phyloP scores from a whole-genome alignment of 2,329 filamentous ascomycete genomes.

The Capronia epimyces region DNA sequence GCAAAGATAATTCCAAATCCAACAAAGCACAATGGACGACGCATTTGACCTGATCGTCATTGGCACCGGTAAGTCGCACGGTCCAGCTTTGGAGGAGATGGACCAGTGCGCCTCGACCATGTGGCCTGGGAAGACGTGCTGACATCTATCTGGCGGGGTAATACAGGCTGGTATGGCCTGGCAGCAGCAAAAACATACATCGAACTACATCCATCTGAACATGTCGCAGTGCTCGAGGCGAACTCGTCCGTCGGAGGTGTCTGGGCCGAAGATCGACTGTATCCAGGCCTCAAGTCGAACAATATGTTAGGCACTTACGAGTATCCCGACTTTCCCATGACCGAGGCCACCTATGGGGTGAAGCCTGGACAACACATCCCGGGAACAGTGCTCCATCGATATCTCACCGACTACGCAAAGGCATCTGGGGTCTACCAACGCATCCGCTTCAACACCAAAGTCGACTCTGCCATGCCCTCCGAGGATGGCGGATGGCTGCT shows the following conservation, averaged over 20 bases:
- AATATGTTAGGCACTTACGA: constrained; percentile 69
- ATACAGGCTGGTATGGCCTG: constrained; percentile 51
- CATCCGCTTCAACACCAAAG: constrained; percentile 49
- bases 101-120: not conserved
- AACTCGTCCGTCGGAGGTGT: constrained; percentile 59
- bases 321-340: constrained; percentile 69
- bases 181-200: constrained; percentile 58
- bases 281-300: constrained; percentile 66
- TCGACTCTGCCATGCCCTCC: constrained; percentile 45
- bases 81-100: not conserved
- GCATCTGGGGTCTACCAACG: constrained; percentile 47
- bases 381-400: constrained; percentile 51
- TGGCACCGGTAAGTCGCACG: constrained; percentile 46
- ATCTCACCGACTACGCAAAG: constrained; percentile 53
- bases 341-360: constrained; percentile 47
- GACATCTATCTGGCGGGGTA: not conserved
- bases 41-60: constrained; percentile 32
- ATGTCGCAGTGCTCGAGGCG: constrained; percentile 55
- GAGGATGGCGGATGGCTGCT: constrained; percentile 37
- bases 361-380: constrained; percentile 54
- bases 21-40: not conserved
- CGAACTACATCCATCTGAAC: constrained; percentile 53
- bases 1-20: too few species aligned
- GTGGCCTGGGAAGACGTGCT: not conserved
- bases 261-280: constrained; percentile 61